phyloP scores from a whole-genome alignment of 139 green algal genomes.

The Chlamydomonas applanata region DNA sequence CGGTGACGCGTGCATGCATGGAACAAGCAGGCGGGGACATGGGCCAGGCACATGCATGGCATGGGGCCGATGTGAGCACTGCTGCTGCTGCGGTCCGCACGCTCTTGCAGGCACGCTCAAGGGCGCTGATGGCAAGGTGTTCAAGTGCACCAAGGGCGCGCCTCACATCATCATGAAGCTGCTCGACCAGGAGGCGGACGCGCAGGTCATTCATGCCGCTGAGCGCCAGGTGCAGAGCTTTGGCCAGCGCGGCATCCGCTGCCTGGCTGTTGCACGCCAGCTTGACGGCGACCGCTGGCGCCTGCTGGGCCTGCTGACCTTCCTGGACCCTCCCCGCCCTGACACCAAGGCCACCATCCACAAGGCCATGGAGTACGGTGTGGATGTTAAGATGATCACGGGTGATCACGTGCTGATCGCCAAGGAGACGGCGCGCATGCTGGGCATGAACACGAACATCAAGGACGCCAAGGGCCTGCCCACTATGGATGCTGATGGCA shows the following conservation, averaged over 20 bases:
- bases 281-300: slow-evolving; percentile 52
- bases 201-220: slow-evolving; percentile 17
- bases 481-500: slow-evolving; percentile 64
- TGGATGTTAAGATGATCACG: slow-evolving; percentile 91
- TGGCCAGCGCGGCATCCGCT: slow-evolving; percentile 74
- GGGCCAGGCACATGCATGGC: too few species aligned
- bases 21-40: too few species aligned
- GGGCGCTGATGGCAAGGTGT: slow-evolving; percentile 45
- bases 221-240: slow-evolving; percentile 56
- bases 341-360: slow-evolving; percentile 84
- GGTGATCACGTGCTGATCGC: slow-evolving; percentile 84
- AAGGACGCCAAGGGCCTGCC: slow-evolving; percentile 36
- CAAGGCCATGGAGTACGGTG: slow-evolving; percentile 65
- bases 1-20: too few species aligned
- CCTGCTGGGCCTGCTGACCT: slow-evolving; percentile 82
- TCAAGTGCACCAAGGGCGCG: slow-evolving; percentile 81
- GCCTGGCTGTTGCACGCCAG: slow-evolving; percentile 62
- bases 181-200: slow-evolving; percentile 12
- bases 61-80: too few species aligned
- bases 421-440: slow-evolving; percentile 76
- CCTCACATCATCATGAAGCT: slow-evolving; percentile 45
- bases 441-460: slow-evolving; percentile 85
- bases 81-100: too few species aligned
- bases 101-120: neutral
- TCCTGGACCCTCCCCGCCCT: slow-evolving; percentile 83